Evolutionary conservation across 805 yeast species (phyloP).

Genomic region (Metschnikowia lunata): DNA sequence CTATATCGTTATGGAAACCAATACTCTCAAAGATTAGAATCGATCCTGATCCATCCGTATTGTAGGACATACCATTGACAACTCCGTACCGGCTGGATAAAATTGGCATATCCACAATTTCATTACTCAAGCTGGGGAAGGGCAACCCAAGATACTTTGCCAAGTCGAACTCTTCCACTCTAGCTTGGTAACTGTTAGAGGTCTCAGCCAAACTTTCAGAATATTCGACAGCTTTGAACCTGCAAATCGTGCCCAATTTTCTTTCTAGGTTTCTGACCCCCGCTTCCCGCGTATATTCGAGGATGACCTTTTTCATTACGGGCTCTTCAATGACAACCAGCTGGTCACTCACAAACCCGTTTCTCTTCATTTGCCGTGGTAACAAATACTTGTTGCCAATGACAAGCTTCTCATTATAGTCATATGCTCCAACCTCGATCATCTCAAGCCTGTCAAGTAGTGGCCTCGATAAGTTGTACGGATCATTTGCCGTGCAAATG

Average conservation of each 20-base stretch:
- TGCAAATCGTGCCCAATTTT: constrained; percentile 67
- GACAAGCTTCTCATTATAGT: constrained; percentile 66
- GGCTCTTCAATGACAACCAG: constrained; percentile 46
- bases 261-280: constrained; percentile 84
- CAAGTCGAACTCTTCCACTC: constrained; percentile 51
- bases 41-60: constrained; percentile 82
- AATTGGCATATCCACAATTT: constrained; percentile 35
- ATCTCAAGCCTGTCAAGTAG: constrained; percentile 80
- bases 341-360: constrained; percentile 49
- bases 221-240: constrained; percentile 76
- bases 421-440: constrained; percentile 75
- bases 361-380: constrained; percentile 68
- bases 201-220: constrained; percentile 28
- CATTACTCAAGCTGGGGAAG: constrained; percentile 33
- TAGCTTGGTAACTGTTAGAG: constrained; percentile 26
- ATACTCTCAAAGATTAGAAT: constrained; percentile 75
- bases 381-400: constrained; percentile 66
- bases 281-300: constrained; percentile 74
- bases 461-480: constrained; percentile 67
- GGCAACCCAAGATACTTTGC: constrained; percentile 70
- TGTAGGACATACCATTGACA: constrained; percentile 85
- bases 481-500: constrained; percentile 82
- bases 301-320: constrained; percentile 58
- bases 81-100: constrained; percentile 59
- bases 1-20: constrained; percentile 47